These are phyloP conservation scores for Gastrolobium bilobum DNA, from an alignment of 306 rosid species.

Conservation along the genomic window DNA sequence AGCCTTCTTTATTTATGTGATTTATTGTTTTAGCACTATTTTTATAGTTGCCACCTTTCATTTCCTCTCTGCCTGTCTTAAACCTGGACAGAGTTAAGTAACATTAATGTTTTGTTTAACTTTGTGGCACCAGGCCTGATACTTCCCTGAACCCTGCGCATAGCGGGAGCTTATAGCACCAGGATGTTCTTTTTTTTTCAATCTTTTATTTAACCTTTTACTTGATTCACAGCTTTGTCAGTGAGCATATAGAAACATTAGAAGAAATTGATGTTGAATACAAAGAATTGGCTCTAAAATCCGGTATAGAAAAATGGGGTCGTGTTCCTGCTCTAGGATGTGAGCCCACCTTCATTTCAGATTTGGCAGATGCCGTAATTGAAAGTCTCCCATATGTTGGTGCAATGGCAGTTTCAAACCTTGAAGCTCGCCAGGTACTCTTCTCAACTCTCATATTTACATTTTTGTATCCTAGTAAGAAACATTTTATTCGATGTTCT, in stretches of 20 bases:
- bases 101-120: conserved; percentile 27
- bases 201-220: conserved; percentile 30
- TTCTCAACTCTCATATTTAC: conserved; percentile 21
- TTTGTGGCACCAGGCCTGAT: not conserved
- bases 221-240: conserved; percentile 89
- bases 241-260: conserved; percentile 97
- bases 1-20: conserved; percentile 7
- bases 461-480: conserved; percentile 10
- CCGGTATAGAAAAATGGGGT: conserved; percentile 96
- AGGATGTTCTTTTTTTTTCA: no score
- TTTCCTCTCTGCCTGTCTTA: not conserved
- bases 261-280: conserved; percentile 99
- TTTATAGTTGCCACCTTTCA: conserved; percentile 27
- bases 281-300: conserved; percentile 91
- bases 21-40: conserved; percentile 23
- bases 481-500: conserved; percentile 6
- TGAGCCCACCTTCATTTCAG: conserved; percentile 93
- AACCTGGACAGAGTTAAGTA: not conserved
- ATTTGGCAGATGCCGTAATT: conserved; percentile 97
- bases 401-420: conserved; percentile 98
- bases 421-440: conserved; percentile 97
- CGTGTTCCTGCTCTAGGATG: conserved; percentile 99
- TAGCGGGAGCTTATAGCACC: no score
- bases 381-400: conserved; percentile 98
- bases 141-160: no score